Conservation (phyloP, 2,329 filamentous ascomycete genomes). For the Fusarium sp. region DNA sequence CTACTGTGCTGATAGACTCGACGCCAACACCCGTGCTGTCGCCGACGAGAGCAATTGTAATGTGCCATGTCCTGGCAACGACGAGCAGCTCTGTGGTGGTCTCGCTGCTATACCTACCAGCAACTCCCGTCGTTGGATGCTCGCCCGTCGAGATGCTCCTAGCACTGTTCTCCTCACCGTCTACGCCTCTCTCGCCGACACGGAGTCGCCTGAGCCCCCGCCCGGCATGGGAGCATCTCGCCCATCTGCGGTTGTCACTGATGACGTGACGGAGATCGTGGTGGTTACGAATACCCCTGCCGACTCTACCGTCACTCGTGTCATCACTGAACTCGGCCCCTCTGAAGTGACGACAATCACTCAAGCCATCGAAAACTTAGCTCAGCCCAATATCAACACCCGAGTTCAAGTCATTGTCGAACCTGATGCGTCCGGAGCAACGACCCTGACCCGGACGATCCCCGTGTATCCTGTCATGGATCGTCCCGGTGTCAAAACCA, state of each 20-base stretch:
- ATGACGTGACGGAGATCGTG: not conserved
- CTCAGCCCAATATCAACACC: not conserved
- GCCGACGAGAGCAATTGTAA: slow-evolving; percentile 47
- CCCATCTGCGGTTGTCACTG: not conserved
- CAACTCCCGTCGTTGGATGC: slow-evolving; percentile 21
- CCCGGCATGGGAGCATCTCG: slow-evolving; percentile 47
- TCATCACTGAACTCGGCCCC: not conserved
- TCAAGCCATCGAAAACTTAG: not conserved
- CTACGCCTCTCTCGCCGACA: slow-evolving; percentile 53
- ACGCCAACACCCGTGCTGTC: slow-evolving; percentile 53
- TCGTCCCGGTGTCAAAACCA: slow-evolving; percentile 27
- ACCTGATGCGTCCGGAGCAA: not conserved
- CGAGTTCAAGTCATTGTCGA: not conserved
- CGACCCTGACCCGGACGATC: not conserved
- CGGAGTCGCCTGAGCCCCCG: slow-evolving; percentile 47
- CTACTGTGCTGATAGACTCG: slow-evolving; percentile 59
- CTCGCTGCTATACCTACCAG: slow-evolving; percentile 24
- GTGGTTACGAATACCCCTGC: not conserved
- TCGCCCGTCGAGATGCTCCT: slow-evolving; percentile 44
- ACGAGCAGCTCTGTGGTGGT: slow-evolving; percentile 57
- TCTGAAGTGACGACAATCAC: not conserved
- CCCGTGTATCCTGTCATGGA: not conserved
- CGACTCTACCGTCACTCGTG: not conserved
- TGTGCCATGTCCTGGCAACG: slow-evolving; percentile 56
- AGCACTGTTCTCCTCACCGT: slow-evolving; percentile 55